Evolutionary conservation across 2,329 filamentous ascomycete species (phyloP), one percentile per base, ranked within the genome.

Genomic region (Gnomoniopsis sp.): DNA sequence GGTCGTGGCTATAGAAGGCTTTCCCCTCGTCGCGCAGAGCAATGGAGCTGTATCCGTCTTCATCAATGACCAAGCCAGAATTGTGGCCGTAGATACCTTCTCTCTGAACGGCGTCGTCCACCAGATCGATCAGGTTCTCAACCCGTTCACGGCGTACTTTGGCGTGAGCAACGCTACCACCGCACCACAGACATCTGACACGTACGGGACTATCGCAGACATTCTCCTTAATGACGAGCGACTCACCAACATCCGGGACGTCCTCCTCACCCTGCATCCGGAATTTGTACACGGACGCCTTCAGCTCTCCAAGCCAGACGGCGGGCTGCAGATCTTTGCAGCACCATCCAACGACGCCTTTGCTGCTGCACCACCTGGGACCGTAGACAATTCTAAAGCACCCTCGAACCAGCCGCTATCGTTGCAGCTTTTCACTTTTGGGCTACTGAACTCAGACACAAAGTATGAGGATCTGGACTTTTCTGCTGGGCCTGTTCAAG

Each of bases 51-150:
- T 43, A 17, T 36, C n/a, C 33, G n/a, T 58, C 33, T 12, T 58
- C 15, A 22, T 58, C 33, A 58, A 58, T 21, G 30, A 47, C 21
- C 55, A 58, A 49, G 55, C 55, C 7, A 43, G 41, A 23, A 33
- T 58, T 14, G 44, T 53, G 8, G 49, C 55, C 14, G 49, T 49
- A 17, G 55, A 58, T 34, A 30, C 22, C 8, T 44, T 52, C 8
- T 49, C 55, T 21, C 41, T 26, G 12, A 58, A 58, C n/a, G 55
- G 55, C 36, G 33, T 58, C n/a, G 17, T 53, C 19, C 55, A 58
- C 38, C 49, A 58, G 15, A 58, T 53, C 17, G 55, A 58, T 44
- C 55, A 58, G 22, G 49, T 58, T 41, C 55, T 58, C 3, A 58
- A 58, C 30, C 55, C 55, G 6, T 58, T 43, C 49, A 58, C 55